A percentile compares a stretch with the other conserved stretches of the same genome.
Evolutionary conservation across 2,329 filamentous ascomycete genomes (phyloP).

Genomic region (Malbranchea zuffiana): DNA sequence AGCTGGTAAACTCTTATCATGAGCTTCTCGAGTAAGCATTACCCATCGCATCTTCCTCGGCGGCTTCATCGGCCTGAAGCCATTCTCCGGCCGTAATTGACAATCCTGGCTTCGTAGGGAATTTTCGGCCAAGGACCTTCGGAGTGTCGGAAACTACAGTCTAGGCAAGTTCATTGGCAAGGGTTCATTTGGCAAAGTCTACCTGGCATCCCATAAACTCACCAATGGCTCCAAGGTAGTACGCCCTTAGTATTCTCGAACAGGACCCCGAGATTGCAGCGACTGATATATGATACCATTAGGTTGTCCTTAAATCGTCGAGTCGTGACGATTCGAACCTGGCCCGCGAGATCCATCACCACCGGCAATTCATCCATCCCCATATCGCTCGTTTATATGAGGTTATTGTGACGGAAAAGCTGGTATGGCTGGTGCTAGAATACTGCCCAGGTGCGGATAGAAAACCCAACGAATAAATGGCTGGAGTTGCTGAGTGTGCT

Average conservation of each 20-base stretch:
- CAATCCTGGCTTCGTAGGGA: conserved; percentile 48
- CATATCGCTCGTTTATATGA: conserved; percentile 96
- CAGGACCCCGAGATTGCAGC: background rate
- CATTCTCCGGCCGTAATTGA: conserved; percentile 13
- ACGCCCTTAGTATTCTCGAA: background rate
- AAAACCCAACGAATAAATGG: conserved; percentile 5
- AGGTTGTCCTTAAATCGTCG: conserved; percentile 97
- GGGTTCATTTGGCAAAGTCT: conserved; percentile 96
- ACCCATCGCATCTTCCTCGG: conserved; percentile 1
- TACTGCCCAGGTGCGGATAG: conserved; percentile 69
- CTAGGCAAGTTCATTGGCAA: conserved; percentile 90
- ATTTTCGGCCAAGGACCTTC: conserved; percentile 83
- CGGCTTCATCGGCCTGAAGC: background rate
- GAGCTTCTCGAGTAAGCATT: conserved; percentile 75
- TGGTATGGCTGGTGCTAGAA: conserved; percentile 95
- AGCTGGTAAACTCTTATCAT: conserved; percentile 96
- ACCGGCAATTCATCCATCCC: conserved; percentile 92
- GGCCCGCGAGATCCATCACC: conserved; percentile 94
- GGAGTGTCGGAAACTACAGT: conserved; percentile 87
- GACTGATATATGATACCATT: conserved; percentile 13
- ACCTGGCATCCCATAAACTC: conserved; percentile 89
- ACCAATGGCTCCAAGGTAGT: conserved; percentile 91
- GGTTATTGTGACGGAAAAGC: conserved; percentile 86
- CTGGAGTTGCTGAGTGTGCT: conserved; percentile 9
- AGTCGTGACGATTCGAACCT: conserved; percentile 94